Percentiles rank a stretch among this genome's conserved stretches.
Evolutionary conservation across 2,329 filamentous ascomycete genomes (phyloP).

Genomic region (Grosmannia huntii): DNA sequence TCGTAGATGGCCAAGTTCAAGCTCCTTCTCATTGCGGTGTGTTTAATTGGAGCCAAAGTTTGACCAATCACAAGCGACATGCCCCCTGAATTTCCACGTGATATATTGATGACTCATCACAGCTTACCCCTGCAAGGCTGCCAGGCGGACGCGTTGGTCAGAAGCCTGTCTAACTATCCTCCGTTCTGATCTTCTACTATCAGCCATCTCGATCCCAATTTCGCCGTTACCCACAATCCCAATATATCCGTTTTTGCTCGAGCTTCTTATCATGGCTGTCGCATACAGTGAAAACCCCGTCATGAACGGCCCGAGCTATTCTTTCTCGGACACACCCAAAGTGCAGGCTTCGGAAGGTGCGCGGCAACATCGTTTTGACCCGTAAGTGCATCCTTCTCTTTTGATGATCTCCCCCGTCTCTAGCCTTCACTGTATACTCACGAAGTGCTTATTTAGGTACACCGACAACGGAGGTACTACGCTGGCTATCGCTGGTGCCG

Average conservation of each 20-base stretch:
- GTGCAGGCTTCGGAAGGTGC: conserved; percentile 36
- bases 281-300: conserved; percentile 60
- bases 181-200: conserved; percentile 6
- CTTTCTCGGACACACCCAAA: conserved; percentile 49
- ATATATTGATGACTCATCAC: conserved; percentile 25
- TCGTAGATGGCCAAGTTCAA: neutral
- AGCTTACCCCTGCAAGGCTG: conserved; percentile 37
- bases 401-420: neutral
- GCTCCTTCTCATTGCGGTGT: neutral
- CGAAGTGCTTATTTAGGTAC: conserved; percentile 44
- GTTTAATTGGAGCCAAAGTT: neutral
- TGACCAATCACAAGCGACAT: neutral
- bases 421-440: too few relatives aligned
- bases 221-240: neutral
- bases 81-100: neutral
- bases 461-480: conserved; percentile 97
- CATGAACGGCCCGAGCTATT: conserved; percentile 58
- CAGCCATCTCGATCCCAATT: conserved; percentile 3
- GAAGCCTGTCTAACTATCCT: neutral
- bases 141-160: conserved; percentile 26
- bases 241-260: neutral
- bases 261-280: conserved; percentile 37
- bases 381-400: conserved; percentile 42
- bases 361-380: conserved; percentile 77
- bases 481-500: conserved; percentile 81